Conservation (phyloP, 495 filamentous ascomycete species). For the Penicillium chermesinum region DNA sequence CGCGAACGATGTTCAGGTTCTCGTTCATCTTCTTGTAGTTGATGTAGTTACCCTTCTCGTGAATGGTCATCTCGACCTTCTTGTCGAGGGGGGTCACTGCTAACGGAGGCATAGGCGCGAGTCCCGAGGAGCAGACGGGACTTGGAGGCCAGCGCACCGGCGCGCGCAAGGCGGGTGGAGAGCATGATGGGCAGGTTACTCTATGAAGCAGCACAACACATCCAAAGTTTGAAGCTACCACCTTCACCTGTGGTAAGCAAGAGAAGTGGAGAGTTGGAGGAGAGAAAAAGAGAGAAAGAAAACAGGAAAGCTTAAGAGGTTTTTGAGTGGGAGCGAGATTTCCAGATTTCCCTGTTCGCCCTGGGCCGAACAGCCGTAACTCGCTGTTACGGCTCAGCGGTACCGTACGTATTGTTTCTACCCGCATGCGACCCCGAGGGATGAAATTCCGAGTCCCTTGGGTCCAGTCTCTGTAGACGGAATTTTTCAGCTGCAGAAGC, state of each 20-base stretch:
- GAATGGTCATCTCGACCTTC: slow-evolving; percentile 79
- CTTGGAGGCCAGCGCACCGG: slow-evolving; percentile 52
- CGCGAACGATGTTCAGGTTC: slow-evolving; percentile 86
- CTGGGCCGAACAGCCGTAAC: slow-evolving; percentile 38
- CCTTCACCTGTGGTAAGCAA: slow-evolving; percentile 37
- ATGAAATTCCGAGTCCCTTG: slow-evolving; percentile 1
- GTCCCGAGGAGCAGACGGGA: slow-evolving; percentile 45
- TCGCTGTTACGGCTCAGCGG: slow-evolving; percentile 33
- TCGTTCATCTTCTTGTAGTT: slow-evolving; percentile 96
- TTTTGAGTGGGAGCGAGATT: slow-evolving; percentile 43
- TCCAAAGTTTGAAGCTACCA: slow-evolving; percentile 39
- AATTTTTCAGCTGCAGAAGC: too few species aligned
- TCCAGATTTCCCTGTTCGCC: slow-evolving; percentile 9
- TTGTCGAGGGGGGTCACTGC: slow-evolving; percentile 53
- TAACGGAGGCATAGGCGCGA: slow-evolving; percentile 57
- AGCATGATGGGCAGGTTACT: slow-evolving; percentile 48
- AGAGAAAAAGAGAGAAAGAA: slow-evolving; percentile 29
- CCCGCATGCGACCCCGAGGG: slow-evolving; percentile 18
- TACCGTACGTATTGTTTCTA: slow-evolving; percentile 33
- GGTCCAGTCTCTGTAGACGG: neutral
- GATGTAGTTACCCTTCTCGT: slow-evolving; percentile 75
- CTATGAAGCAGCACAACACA: slow-evolving; percentile 25
- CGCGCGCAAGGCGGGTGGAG: slow-evolving; percentile 50
- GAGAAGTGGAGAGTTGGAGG: slow-evolving; percentile 36
- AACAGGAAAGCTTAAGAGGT: slow-evolving; percentile 43